Conservation (phyloP, 768 basidiomycete genomes). For the Cytidiella melzeri region DNA sequence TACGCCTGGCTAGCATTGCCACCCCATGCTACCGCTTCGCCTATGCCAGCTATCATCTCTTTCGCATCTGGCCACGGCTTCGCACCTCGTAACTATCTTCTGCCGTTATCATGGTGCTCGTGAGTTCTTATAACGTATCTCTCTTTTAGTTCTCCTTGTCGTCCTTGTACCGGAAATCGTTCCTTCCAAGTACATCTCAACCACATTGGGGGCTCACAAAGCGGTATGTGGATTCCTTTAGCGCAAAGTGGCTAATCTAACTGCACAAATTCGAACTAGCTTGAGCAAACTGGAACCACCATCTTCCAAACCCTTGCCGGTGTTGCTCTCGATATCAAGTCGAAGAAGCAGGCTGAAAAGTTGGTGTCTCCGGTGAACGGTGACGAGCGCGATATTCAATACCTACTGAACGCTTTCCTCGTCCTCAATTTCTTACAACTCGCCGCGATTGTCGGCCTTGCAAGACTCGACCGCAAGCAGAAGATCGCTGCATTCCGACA, state of each 20-base stretch:
- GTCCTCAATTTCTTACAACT: constrained; percentile 53
- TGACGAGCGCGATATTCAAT: constrained; percentile 31
- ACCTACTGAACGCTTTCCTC: constrained; percentile 52
- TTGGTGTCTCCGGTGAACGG: constrained; percentile 1
- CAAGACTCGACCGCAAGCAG: constrained; percentile 40
- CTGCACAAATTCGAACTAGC: constrained; percentile 36
- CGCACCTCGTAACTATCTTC: constrained; percentile 48
- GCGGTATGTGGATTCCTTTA: constrained; percentile 61
- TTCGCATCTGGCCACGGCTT: constrained; percentile 72
- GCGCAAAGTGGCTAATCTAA: too few relatives aligned
- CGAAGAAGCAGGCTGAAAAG: constrained; percentile 17
- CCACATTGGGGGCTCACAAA: constrained; percentile 74
- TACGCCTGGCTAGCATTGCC: constrained; percentile 67
- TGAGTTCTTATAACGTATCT: constrained; percentile 1
- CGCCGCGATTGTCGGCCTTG: constrained; percentile 42
- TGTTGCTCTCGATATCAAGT: constrained; percentile 49
- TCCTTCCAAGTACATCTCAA: constrained; percentile 65
- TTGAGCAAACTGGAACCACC: constrained; percentile 71
- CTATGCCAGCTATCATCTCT: constrained; percentile 53
- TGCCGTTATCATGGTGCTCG: background rate
- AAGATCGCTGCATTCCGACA: constrained; percentile 21
- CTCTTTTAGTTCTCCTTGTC: constrained; percentile 55
- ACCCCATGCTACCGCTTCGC: constrained; percentile 45
- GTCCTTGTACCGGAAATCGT: constrained; percentile 72
- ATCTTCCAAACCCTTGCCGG: constrained; percentile 73